Conservation (phyloP, 2,329 filamentous ascomycete genomes). For the Xylaria sp. region DNA sequence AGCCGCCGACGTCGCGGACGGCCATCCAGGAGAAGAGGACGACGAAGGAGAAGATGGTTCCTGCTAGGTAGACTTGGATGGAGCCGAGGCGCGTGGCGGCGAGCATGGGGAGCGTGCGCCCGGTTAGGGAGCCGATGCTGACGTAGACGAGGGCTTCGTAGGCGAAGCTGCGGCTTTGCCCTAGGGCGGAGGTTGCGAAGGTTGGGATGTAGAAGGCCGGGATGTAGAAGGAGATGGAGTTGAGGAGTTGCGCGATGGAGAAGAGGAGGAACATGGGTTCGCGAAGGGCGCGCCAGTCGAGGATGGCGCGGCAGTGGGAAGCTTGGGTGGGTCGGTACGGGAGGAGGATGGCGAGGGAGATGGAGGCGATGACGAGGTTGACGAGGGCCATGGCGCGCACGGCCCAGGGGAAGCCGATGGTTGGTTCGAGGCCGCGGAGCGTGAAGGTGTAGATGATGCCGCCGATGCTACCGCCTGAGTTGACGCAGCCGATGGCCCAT, state of each 20-base stretch:
- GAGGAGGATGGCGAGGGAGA: background rate
- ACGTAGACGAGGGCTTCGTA: constrained; percentile 3
- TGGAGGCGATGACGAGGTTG: background rate
- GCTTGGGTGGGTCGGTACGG: background rate
- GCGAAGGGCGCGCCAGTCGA: constrained; percentile 3
- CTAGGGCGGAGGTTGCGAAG: constrained; percentile 1
- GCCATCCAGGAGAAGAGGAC: constrained; percentile 51
- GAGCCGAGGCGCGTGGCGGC: constrained; percentile 49
- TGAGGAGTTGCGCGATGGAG: constrained; percentile 5
- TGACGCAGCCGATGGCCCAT: constrained; percentile 54
- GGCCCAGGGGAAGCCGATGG: background rate
- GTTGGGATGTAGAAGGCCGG: constrained; percentile 9
- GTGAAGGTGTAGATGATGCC: constrained; percentile 40
- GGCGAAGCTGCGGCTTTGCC: constrained; percentile 7
- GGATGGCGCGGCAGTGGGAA: background rate
- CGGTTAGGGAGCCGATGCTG: constrained; percentile 46
- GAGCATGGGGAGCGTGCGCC: constrained; percentile 48
- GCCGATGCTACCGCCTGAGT: constrained; percentile 51
- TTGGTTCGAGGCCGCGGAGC: constrained; percentile 35
- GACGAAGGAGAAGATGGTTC: constrained; percentile 40
- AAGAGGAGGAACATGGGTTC: constrained; percentile 6
- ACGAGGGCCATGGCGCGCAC: background rate
- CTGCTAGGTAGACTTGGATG: constrained; percentile 48
- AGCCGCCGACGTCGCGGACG: constrained; percentile 32
- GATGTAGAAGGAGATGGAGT: constrained; percentile 7